Conservation (phyloP, 2,329 filamentous ascomycete species). For the Clarireedia paspali region DNA sequence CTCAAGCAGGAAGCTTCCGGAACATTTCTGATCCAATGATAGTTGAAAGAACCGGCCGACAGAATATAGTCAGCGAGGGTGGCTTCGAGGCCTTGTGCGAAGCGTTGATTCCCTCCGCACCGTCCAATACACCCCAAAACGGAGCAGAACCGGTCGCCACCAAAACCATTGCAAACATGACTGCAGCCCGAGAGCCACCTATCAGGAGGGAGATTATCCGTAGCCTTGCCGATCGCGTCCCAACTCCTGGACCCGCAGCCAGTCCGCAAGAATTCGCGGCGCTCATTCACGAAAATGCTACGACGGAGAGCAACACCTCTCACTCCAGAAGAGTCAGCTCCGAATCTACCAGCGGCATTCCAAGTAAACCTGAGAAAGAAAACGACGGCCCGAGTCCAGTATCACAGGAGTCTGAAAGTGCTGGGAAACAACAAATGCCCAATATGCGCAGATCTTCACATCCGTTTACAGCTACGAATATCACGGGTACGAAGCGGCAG, state of each 20-base stretch:
- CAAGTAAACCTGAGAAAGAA: neutral
- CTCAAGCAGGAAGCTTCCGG: conserved; percentile 30
- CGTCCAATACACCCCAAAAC: conserved; percentile 24
- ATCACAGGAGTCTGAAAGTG: neutral
- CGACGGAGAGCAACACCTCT: neutral
- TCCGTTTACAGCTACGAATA: conserved; percentile 16
- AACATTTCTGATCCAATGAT: conserved; percentile 26
- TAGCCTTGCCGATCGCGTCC: neutral
- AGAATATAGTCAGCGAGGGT: conserved; percentile 19
- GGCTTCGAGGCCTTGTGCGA: conserved; percentile 27
- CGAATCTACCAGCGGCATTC: neutral
- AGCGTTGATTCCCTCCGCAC: conserved; percentile 23
- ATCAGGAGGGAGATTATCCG: neutral
- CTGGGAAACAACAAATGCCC: neutral
- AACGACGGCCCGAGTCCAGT: neutral
- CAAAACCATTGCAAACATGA: neutral
- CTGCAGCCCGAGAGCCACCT: neutral
- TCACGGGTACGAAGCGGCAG: conserved; percentile 34
- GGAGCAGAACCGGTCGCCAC: neutral
- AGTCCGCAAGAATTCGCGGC: neutral
- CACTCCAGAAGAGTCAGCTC: conserved; percentile 3
- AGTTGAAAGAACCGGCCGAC: conserved; percentile 14
- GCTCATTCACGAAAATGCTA: conserved; percentile 3
- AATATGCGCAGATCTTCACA: conserved; percentile 13
- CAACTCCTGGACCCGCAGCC: neutral